These are phyloP conservation scores for Talaromyces sp. DNA, from an alignment of 2,329 filamentous ascomycete genomes.

Conservation along the genomic window DNA sequence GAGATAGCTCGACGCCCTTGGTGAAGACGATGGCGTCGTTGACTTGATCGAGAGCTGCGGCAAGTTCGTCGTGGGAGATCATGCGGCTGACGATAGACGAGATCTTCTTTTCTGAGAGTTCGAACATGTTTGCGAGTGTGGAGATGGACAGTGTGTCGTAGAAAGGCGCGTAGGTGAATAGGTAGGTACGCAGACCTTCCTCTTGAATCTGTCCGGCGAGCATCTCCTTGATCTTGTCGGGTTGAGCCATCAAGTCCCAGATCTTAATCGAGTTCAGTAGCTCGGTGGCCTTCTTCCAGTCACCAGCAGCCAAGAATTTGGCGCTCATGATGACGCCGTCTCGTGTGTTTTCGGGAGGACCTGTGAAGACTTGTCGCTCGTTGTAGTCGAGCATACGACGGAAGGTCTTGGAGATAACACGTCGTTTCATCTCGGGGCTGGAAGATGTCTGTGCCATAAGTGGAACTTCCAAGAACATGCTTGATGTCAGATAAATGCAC, in stretches of 20 bases:
- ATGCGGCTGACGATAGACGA: constrained; percentile 96
- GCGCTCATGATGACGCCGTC: constrained; percentile 99
- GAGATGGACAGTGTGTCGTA: constrained; percentile 91
- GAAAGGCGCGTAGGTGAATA: constrained; percentile 98
- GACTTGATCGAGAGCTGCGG: constrained; percentile 94
- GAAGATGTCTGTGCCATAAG: constrained; percentile 94
- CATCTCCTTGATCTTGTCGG: constrained; percentile 93
- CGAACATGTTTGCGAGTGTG: constrained; percentile 90
- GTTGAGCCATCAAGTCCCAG: constrained; percentile 94
- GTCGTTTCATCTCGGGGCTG: constrained; percentile 93
- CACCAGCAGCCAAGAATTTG: constrained; percentile 90
- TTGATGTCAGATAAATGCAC: constrained; percentile 97
- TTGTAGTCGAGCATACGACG: constrained; percentile 99
- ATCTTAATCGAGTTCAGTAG: constrained; percentile 99
- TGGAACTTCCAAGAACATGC: constrained; percentile 98
- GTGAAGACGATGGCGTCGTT: constrained; percentile 97
- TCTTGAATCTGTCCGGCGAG: constrained; percentile 97
- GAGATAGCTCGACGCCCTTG: constrained; percentile 96
- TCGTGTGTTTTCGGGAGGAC: constrained; percentile 95
- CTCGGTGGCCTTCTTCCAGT: constrained; percentile 94
- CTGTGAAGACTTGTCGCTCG: constrained; percentile 98
- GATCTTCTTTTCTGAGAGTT: constrained; percentile 85
- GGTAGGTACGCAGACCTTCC: constrained; percentile 93
- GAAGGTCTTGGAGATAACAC: constrained; percentile 98
- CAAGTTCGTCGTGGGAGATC: constrained; percentile 98